Evolutionary conservation across 352 stramenopile species (phyloP), one percentile per base, ranked within the genome.

Genomic region (Globisporangium acanthophoron): DNA sequence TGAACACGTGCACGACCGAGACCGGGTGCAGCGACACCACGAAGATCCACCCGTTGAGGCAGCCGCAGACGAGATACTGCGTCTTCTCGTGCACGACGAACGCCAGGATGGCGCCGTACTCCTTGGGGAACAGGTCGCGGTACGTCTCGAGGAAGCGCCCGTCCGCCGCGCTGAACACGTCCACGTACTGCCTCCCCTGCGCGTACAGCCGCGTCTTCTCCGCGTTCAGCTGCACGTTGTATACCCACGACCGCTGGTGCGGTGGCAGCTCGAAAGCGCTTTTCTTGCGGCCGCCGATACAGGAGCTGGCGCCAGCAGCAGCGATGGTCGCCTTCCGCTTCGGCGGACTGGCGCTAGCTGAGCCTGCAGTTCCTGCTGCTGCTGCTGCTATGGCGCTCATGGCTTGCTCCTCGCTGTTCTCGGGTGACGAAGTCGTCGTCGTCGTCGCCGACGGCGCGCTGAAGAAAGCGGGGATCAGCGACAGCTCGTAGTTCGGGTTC

Each of bases 11-110:
- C 18, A 89, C 66, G 21, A 85, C 59, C 2, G 78, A 75, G 18
- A 73, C 73, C 20, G 81, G 81, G 31, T 85, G 67, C 31, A 79
- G 65, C 27, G 81, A 87, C 20, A 87, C 62, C 33, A 88, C 66
- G 35, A 77, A 71, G 35, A 91, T 78, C 47, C 47, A 70, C 11
- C 81, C 81, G 39, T 73, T 74, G 56, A 74, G 75, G 54, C 69
- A 86, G 43, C 81, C 78, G 39, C 72, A 86, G 6, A 91, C 68
- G 2, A 91, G 57, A 53, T 83, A 80, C 59, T 91, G 82, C 11
- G 80, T 75, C 54, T 81, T 80, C 40, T 85, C 76, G 59, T 87
- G 78, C 16, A 88, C 60, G 2, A 84, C 68, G 55, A 89, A 89
- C 11, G 74, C 72, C 20, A 75, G 85, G 57, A 91, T 73, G 0